A percentile compares a stretch with the other conserved stretches of the same genome.
Conservation (phyloP, 768 basidiomycete species). For the Terana coerulea region DNA sequence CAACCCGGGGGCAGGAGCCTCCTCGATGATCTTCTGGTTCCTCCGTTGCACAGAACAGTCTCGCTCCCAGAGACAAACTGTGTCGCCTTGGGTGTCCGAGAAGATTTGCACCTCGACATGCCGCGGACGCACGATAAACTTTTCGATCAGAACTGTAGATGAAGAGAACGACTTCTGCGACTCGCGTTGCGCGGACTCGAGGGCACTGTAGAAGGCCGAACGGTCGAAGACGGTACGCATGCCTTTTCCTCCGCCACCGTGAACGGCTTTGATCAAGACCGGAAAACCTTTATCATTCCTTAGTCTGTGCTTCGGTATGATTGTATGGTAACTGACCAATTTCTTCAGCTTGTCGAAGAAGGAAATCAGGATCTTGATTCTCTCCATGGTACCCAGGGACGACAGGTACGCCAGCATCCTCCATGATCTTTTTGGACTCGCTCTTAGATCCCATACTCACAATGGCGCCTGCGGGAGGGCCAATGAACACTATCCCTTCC, state of each 20-base stretch:
- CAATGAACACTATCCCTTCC: constrained; percentile 86
- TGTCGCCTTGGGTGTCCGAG: constrained; percentile 74
- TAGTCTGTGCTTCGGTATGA: not conserved
- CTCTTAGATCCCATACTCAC: constrained; percentile 95
- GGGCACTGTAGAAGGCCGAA: constrained; percentile 73
- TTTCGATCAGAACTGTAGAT: constrained; percentile 83
- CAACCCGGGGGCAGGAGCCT: constrained; percentile 91
- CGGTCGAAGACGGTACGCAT: constrained; percentile 77
- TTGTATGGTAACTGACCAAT: constrained; percentile 46
- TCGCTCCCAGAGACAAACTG: constrained; percentile 93
- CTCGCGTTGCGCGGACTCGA: constrained; percentile 87
- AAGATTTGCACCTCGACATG: constrained; percentile 97
- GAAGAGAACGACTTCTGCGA: constrained; percentile 86
- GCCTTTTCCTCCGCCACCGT: constrained; percentile 94
- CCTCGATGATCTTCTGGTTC: constrained; percentile 96
- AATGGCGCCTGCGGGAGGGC: constrained; percentile 85
- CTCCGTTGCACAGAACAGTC: constrained; percentile 90
- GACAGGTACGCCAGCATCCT: constrained; percentile 84
- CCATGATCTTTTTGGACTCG: constrained; percentile 96
- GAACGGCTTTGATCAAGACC: constrained; percentile 93
- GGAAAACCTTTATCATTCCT: constrained; percentile 68
- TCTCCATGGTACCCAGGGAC: constrained; percentile 92
- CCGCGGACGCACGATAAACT: constrained; percentile 80
- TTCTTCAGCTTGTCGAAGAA: constrained; percentile 62
- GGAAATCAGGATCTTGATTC: constrained; percentile 70